phyloP scores from a whole-genome alignment of 2,329 filamentous ascomycete genomes.

The Clarireedia homoeocarpa region DNA sequence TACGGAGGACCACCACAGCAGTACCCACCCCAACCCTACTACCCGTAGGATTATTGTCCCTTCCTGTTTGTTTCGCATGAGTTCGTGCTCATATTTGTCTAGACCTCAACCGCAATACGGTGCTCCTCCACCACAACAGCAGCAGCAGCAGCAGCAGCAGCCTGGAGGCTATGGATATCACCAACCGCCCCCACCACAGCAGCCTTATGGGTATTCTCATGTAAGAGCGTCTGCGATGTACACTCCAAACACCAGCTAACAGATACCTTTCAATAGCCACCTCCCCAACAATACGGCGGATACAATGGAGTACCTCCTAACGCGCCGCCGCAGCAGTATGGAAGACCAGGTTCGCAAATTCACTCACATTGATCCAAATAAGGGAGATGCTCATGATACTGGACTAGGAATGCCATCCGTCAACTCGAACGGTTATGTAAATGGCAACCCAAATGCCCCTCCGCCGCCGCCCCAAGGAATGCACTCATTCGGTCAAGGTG shows the following conservation, averaged over 20 bases:
- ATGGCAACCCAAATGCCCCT: slow-evolving; percentile 51
- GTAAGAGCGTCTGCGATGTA: slow-evolving; percentile 13
- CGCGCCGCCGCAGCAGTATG: slow-evolving; percentile 38
- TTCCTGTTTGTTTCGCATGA: neutral
- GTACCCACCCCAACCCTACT: slow-evolving; percentile 33
- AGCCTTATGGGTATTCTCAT: slow-evolving; percentile 27
- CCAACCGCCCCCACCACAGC: slow-evolving; percentile 39
- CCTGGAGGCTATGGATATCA: slow-evolving; percentile 40
- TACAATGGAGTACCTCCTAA: slow-evolving; percentile 30
- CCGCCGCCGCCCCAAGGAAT: slow-evolving; percentile 60
- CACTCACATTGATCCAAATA: neutral
- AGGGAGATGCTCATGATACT: neutral
- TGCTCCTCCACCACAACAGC: slow-evolving; percentile 26
- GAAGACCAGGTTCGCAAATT: slow-evolving; percentile 40
- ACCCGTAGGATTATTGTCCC: slow-evolving; percentile 37
- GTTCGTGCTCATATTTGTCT: neutral
- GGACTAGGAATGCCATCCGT: slow-evolving; percentile 33
- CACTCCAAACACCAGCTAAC: neutral
- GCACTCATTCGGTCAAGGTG: slow-evolving; percentile 72
- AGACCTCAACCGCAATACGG: slow-evolving; percentile 22
- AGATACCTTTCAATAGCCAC: slow-evolving; percentile 23
- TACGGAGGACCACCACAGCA: slow-evolving; percentile 34
- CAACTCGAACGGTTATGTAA: slow-evolving; percentile 46
- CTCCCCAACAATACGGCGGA: slow-evolving; percentile 41
- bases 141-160: slow-evolving; percentile 12